Base-by-base conservation (phyloP, 169 alveolate species). In the Plasmodium gaboni region DNA sequence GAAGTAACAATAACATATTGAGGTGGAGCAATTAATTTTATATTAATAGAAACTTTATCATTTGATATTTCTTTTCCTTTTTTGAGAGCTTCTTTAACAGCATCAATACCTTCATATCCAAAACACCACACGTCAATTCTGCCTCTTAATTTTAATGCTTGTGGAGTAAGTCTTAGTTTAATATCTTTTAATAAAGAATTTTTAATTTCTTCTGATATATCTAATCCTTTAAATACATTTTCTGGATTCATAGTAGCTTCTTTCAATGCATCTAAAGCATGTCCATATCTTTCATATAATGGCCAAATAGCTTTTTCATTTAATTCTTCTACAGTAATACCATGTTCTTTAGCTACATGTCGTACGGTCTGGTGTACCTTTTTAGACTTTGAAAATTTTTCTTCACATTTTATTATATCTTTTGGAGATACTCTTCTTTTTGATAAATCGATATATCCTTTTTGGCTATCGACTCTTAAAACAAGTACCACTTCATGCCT, bases 371-470 rank as follows among this genome's bases (percentile, higher is more conserved):
- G 98, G 88, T 98, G 98, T 17, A 98, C 99, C 74, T 94, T 95
- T 93, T 97, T 98, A 24, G 98, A 95, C 87, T 97, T 98, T 26
- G 98, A 96, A 89, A 93, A 98, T 87, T 94, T 95, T 87, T 96
- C 97, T 85, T 96, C 98, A 70, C 98, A 95, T 76, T 96, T 96
- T 22, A 94, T 95, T 13, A 97, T 96, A 83, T 98, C 99, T 87
- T 97, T 99, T 6, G 99, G 98, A 28, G 98, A 95, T 22, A 98
- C 99, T 10, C 98, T 93, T 83, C 96, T 96, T 93, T 98, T 98
- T 53, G 99, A 97, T 85, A 98, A 96, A 93, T 98, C 99, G 53
- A 98, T 97, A 91, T 97, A 98, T 55, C 99, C 99, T 96, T 98
- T 98, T 87, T 96, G 96, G 70, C 96, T 91, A 94, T 98, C 99